Evolutionary conservation across 306 rosid species (phyloP), one percentile per base, ranked within the genome.

Genomic region (Cucumis cinereus): DNA sequence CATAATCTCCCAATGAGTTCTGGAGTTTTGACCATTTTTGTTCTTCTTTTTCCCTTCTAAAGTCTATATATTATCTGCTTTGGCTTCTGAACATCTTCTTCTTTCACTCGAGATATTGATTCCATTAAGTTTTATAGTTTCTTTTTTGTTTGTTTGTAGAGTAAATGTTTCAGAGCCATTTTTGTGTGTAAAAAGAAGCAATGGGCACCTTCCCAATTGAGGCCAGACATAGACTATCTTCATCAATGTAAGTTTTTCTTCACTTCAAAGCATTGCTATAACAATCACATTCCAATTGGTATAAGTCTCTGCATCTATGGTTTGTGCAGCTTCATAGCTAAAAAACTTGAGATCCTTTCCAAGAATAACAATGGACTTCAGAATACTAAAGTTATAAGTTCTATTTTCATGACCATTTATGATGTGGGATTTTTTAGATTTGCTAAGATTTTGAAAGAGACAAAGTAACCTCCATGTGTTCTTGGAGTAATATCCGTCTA

Each of bases 231-330:
- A 88, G 94, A 30, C 83, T 86, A 73, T 85, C 92, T 47, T 58
- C 93, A 79, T 85, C 98, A 43, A 83, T 90, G 98, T 93, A 53
- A 88, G 97, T 77, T 63, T 74, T 76, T 56, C 79, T 79, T 41
- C 54, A 12, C 59, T 54, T 30, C 23, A 24, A 16, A 58, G 14
- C 19, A 9, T 13, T 41, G 24, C 1, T 45, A 45, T 58, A 58
- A 24, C 36, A 24, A 26, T 12, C 66, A 30, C 16, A 63, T 17
- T 35, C 24, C 22, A 63, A 33, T 63, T 35, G 70, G 24, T 63
- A 63, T 19, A 3, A 36, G 3, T 2, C 49, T 6, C 49, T 19
- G 49, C 49, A 36, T 35, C 26, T 19, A 4, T 63, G 15, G 41
- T 30, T 61, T 61, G 20, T 28, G 4, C 3, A 61, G 68, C 68